These are phyloP conservation scores for Paraphoma sp. DNA, from an alignment of 2,329 filamentous ascomycete genomes.

Conservation along the genomic window DNA sequence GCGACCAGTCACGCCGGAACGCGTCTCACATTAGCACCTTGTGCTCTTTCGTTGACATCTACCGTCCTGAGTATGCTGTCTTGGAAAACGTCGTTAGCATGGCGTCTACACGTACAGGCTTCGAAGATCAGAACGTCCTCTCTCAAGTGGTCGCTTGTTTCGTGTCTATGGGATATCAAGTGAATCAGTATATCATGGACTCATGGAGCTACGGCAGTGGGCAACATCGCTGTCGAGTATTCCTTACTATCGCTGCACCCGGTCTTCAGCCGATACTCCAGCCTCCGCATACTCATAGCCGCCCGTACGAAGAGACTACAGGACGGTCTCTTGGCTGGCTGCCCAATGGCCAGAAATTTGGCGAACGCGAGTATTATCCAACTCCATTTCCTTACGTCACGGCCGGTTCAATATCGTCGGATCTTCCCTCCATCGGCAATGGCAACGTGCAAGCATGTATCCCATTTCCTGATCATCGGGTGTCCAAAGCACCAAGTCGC, in stretches of 20 bases:
- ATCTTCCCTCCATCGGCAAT: slow-evolving; percentile 70
- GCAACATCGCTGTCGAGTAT: slow-evolving; percentile 71
- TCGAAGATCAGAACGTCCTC: slow-evolving; percentile 68
- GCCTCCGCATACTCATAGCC: slow-evolving; percentile 69
- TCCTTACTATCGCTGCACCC: slow-evolving; percentile 74
- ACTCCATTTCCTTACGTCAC: slow-evolving; percentile 68
- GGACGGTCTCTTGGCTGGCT: slow-evolving; percentile 58
- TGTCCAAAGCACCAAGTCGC: slow-evolving; percentile 19
- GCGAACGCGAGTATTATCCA: slow-evolving; percentile 55
- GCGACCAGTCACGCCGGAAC: slow-evolving; percentile 66
- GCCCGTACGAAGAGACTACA: slow-evolving; percentile 51
- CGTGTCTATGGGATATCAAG: slow-evolving; percentile 79
- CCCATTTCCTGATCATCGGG: slow-evolving; percentile 71
- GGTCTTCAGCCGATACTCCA: slow-evolving; percentile 63
- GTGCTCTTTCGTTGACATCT: slow-evolving; percentile 75
- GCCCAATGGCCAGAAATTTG: slow-evolving; percentile 57
- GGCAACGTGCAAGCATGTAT: slow-evolving; percentile 68
- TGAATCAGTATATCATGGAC: slow-evolving; percentile 71
- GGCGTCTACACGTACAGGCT: slow-evolving; percentile 56
- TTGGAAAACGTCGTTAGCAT: slow-evolving; percentile 80
- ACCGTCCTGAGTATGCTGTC: slow-evolving; percentile 75
- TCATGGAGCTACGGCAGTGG: slow-evolving; percentile 72
- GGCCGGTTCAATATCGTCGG: slow-evolving; percentile 60
- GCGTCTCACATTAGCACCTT: slow-evolving; percentile 81
- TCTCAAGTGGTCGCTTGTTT: slow-evolving; percentile 75